A percentile compares a stretch with the other conserved stretches of the same genome.
Evolutionary conservation across 129 eudicot species (phyloP).

Genomic region (Tagetes erecta): DNA sequence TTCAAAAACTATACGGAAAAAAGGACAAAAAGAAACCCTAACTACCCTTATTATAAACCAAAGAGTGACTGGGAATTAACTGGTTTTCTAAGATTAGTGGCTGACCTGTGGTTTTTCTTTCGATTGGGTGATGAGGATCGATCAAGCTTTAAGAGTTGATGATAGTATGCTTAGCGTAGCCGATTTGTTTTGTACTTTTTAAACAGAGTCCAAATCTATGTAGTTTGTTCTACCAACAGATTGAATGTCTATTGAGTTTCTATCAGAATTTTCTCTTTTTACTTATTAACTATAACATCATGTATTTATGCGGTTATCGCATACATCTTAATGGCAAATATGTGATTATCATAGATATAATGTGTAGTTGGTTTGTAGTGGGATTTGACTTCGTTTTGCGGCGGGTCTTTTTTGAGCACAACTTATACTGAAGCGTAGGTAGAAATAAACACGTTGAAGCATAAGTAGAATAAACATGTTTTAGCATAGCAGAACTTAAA

Average conservation of each 20-base stretch:
- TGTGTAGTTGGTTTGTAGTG: no score
- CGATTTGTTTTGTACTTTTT: conserved; percentile 18
- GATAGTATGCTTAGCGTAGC: conserved; percentile 5
- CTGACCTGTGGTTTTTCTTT: conserved; percentile 30
- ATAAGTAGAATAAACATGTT: no score
- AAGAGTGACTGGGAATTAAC: background rate
- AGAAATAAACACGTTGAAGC: no score
- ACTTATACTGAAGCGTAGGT: no score
- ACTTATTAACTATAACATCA: background rate
- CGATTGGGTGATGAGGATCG: conserved; percentile 19
- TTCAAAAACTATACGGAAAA: background rate
- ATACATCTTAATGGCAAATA: no score
- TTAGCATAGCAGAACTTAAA: no score
- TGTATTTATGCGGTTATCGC: no score
- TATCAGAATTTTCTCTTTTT: background rate
- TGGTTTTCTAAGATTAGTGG: conserved; percentile 4
- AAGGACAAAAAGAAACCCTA: background rate
- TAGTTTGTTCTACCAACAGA: background rate
- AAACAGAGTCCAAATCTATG: background rate
- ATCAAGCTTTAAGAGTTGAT: conserved; percentile 12
- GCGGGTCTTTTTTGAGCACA: no score
- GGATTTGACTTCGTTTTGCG: no score
- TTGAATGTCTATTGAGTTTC: background rate
- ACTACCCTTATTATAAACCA: conserved; percentile 21
- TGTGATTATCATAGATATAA: no score